Evolutionary conservation across 2,329 filamentous ascomycete genomes (phyloP), one percentile per base, ranked within the genome.

Genomic region (Aspergillus glaucus): DNA sequence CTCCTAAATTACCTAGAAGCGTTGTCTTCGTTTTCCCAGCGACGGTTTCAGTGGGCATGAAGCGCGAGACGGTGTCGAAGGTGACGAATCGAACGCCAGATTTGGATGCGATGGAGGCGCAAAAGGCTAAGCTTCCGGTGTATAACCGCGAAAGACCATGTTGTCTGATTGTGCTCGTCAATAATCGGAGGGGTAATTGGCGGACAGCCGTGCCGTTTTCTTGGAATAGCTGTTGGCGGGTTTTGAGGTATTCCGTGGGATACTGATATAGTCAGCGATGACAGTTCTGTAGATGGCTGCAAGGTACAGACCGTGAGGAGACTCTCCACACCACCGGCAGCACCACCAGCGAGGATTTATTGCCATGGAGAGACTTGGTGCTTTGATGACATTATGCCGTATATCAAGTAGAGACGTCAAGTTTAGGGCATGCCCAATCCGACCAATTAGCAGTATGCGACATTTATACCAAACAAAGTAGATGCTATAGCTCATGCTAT

Each of bases 1-100:
- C 81, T 0, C 77, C 57, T 21, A 85, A 70, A 46, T 79, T 82
- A 3, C 77, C 67, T 2, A 71, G 54, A 0, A 80, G 76, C 0
- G 78, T 77, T 6, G 84, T 24, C 22, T 50, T 51, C 0, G 50
- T 50, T 6, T 41, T 30, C 6, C 36, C 36, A 14, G n/a, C 1
- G 7, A 21, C 32, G 10, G 9, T 30, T 12, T 30, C 10, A 30
- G 26, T 12, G 15, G 53, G 53, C 54, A 56, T 56, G 2, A 32
- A 46, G 15, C 52, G 45, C 0, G 49, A 50, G 6, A 44, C 52
- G 9, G 22, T 48, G 30, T 57, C 55, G 43, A 55, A 57, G 19
- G 53, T 44, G 43, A 57, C 47, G 45, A 57, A 57, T 1, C 53
- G 53, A 6, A 57, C 47, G 1, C 49, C 51, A 17, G 55, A 57